phyloP scores from a whole-genome alignment of 352 stramenopile species.

The Phytophthora macrochlamydospora region DNA sequence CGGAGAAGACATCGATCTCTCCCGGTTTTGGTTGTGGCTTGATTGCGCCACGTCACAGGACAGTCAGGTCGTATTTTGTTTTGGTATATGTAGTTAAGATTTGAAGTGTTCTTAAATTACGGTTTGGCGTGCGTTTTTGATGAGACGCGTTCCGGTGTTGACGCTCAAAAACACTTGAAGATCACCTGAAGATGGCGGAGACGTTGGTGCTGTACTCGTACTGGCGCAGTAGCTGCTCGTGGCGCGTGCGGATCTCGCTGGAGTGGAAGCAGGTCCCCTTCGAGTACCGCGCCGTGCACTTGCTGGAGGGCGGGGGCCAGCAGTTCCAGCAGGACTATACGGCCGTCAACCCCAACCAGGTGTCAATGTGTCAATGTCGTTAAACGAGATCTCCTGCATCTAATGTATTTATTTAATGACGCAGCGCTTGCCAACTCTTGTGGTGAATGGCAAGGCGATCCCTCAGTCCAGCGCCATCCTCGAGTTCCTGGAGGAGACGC shows the following conservation, averaged over 20 bases:
- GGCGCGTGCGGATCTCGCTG: slow-evolving; percentile 90
- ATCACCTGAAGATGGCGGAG: slow-evolving; percentile 16
- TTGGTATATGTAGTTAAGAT: no score
- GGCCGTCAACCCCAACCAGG: slow-evolving; percentile 69
- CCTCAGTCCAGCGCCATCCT: slow-evolving; percentile 92
- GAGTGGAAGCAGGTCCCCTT: slow-evolving; percentile 86
- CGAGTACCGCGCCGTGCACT: slow-evolving; percentile 75
- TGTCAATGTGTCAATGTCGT: slow-evolving; percentile 1
- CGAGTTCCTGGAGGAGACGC: slow-evolving; percentile 93
- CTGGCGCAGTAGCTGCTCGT: slow-evolving; percentile 90
- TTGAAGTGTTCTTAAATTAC: background rate
- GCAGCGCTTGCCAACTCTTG: slow-evolving; percentile 81
- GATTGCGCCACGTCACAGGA: background rate
- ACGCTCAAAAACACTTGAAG: no score
- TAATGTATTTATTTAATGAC: background rate
- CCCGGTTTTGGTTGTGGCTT: background rate
- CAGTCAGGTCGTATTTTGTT: no score
- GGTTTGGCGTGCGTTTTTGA: background rate
- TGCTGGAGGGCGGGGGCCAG: slow-evolving; percentile 66
- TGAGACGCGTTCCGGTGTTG: background rate
- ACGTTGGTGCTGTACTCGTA: slow-evolving; percentile 81
- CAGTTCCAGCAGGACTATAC: slow-evolving; percentile 63
- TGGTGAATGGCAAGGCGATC: slow-evolving; percentile 75
- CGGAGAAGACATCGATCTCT: slow-evolving; percentile 16
- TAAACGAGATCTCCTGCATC: background rate